Percentiles rank a stretch among this genome's conserved stretches.
Conservation (phyloP, 2,329 filamentous ascomycete species). For the Talaromyces sp. region DNA sequence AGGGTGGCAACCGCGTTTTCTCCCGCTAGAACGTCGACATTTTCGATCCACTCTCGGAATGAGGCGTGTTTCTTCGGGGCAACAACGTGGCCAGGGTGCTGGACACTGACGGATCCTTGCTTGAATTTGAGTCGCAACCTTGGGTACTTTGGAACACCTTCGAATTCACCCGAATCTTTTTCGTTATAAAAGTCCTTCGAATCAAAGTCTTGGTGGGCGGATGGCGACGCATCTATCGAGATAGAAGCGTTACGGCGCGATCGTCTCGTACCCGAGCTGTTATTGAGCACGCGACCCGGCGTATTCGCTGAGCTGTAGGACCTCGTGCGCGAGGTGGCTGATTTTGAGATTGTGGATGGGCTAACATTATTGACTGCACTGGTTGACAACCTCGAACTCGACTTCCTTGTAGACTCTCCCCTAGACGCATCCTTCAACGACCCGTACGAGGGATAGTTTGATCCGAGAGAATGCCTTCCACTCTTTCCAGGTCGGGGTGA, state of each 20-base stretch:
- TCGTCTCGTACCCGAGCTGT: conserved; percentile 20
- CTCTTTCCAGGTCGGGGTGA: conserved; percentile 24
- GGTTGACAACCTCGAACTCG: conserved; percentile 18
- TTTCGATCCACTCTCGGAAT: conserved; percentile 61
- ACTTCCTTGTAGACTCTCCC: conserved; percentile 21
- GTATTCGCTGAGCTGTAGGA: conserved; percentile 24
- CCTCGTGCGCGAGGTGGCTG: conserved; percentile 22
- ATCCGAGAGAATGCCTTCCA: conserved; percentile 24
- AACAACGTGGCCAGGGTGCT: conserved; percentile 49
- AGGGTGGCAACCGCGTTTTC: conserved; percentile 47
- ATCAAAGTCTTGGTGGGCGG: conserved; percentile 11
- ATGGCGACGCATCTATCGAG: conserved; percentile 17
- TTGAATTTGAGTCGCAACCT: conserved; percentile 46
- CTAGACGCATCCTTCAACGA: conserved; percentile 8
- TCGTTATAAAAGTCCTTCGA: conserved; percentile 13
- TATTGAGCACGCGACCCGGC: conserved; percentile 17
- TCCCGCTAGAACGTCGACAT: conserved; percentile 42
- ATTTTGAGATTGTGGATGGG: conserved; percentile 25
- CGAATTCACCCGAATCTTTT: conserved; percentile 15
- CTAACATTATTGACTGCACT: conserved; percentile 16
- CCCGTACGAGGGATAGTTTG: conserved; percentile 23
- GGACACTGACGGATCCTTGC: conserved; percentile 45
- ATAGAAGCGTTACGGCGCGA: conserved; percentile 23
- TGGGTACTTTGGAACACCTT: conserved; percentile 21
- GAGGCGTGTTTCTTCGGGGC: conserved; percentile 43